Base-by-base conservation (phyloP, 2,329 filamentous ascomycete genomes). In the Cyphellophora europaea region DNA sequence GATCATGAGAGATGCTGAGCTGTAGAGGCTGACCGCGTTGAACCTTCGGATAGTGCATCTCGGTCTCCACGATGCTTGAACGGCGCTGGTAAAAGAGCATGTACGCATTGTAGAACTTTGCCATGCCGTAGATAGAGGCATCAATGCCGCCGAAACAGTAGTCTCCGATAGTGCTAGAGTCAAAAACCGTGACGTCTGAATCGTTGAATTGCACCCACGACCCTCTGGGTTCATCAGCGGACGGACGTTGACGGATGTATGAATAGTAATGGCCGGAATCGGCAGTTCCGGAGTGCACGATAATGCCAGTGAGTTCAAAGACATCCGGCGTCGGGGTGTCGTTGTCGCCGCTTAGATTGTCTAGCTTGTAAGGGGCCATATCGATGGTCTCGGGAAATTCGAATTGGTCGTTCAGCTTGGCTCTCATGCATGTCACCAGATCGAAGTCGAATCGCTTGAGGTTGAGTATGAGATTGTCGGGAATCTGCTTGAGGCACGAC, bases 181-280 rank as follows among this genome's bases (percentile, higher is more conserved):
- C 81, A 67, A 89, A 95, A 2, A 68, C 60, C 12, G 67, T 75
- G 15, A 94, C 88, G 32, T 74, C 68, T n/a, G 86, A 79, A 54
- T 98, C 91, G 49, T 98, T 96, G 59, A 95, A 95, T 53, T 94
- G 85, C 6, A 93, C 71, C 91, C 91, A 98, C 4, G 64, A 64
- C 34, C 58, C 59, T 35, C 50, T 62, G 8, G 63, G 62, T 4
- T 55, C 55, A 19, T 61, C 55, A 11, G 56, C 56, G 13, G 69
- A 59, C 11, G 84, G 77, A 12, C 87, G 74, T 55, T 94, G 82
- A 35, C 86, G 82, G 44, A 93, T 86, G 55, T 87, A 96, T 0
- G 89, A 96, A 60, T 95, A 96, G 61, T 98, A 98, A 56, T 98
- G 91, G 0, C 91, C 91, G 17, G 86, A 89, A 53, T 95, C 86